Base-by-base conservation (phyloP, 345 rosid genomes). In the Syzygium aromaticum region DNA sequence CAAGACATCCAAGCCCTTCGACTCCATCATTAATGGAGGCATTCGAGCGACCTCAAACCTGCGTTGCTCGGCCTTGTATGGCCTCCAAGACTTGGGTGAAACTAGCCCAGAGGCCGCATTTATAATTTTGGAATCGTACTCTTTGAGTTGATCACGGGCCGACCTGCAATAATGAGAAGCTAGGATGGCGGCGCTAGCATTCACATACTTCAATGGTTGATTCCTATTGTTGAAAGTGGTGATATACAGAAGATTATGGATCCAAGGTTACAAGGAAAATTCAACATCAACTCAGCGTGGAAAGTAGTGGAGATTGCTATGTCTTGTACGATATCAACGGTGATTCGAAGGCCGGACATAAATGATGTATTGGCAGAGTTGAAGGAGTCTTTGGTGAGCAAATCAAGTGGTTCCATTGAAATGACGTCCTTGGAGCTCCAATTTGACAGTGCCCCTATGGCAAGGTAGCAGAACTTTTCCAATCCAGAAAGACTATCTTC, bases 81-180 rank as follows among this genome's bases (percentile, higher is more conserved):
- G 38, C 3, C 38, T 33, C 38, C 38, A 33, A 33, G 38, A 33
- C 3, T 3, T 2, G 38, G 38, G 38, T 33, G 38, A 33, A 33
- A 33, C 38, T 33, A 3, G 38, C 38, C 38, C 38, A 33, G 38
- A 33, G 38, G 38, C 38, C 38, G 38, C n/a, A n/a, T 95, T n/a
- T 95, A 92, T 86, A 92, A 94, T 88, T 95, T 92, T 28, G 94
- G 96, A 27, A 92, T 95, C 73, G 90, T 94, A 52, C 89, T 95
- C 0, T 86, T 95, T 21, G 94, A 94, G 92, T 77, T 94, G 83
- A 90, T 94, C 53, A 94, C 95, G 4, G 92, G 93, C 86, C 88
- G 52, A n/a, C 89, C 92, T 0, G 94, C 91, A 52, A 85, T 92
- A 43, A 90, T 86, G n/a, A 88, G 83, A 52, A 87, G 85, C 38